phyloP scores from a whole-genome alignment of 805 yeast genomes.

The Clavispora phyllophila region DNA sequence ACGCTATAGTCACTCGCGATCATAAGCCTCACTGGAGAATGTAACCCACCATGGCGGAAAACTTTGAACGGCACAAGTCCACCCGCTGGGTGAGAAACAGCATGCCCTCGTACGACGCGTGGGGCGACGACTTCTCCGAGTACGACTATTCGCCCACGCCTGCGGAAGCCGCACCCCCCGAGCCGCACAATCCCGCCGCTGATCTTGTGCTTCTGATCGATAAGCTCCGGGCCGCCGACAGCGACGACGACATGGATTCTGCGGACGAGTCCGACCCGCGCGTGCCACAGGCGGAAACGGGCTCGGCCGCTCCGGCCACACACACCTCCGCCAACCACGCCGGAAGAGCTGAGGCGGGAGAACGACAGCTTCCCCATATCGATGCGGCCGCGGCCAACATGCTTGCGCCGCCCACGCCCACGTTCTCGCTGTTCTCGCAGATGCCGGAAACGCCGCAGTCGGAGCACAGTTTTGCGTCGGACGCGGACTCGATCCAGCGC shows the following conservation, averaged over 20 bases:
- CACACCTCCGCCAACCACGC: too few species aligned
- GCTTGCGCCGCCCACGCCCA: constrained; percentile 23
- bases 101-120: constrained; percentile 39
- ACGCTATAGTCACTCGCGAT: not conserved
- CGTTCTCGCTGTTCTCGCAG: constrained; percentile 11
- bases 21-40: not conserved
- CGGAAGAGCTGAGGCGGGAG: too few species aligned
- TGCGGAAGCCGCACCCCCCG: not conserved
- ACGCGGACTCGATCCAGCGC: constrained; percentile 35
- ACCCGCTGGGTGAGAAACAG: constrained; percentile 41
- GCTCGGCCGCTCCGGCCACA: too few species aligned
- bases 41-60: constrained; percentile 21
- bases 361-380: not conserved
- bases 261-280: not conserved
- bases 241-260: constrained; percentile 14
- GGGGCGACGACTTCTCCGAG: constrained; percentile 33
- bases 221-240: constrained; percentile 11
- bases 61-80: constrained; percentile 39
- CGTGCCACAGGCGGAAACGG: too few species aligned
- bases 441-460: constrained; percentile 32
- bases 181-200: constrained; percentile 1
- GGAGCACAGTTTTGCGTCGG: constrained; percentile 34
- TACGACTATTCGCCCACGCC: constrained; percentile 12
- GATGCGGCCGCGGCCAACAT: not conserved
- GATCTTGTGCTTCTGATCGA: constrained; percentile 34